phyloP scores from a whole-genome alignment of 495 filamentous ascomycete genomes.

The Neurospora sp. region DNA sequence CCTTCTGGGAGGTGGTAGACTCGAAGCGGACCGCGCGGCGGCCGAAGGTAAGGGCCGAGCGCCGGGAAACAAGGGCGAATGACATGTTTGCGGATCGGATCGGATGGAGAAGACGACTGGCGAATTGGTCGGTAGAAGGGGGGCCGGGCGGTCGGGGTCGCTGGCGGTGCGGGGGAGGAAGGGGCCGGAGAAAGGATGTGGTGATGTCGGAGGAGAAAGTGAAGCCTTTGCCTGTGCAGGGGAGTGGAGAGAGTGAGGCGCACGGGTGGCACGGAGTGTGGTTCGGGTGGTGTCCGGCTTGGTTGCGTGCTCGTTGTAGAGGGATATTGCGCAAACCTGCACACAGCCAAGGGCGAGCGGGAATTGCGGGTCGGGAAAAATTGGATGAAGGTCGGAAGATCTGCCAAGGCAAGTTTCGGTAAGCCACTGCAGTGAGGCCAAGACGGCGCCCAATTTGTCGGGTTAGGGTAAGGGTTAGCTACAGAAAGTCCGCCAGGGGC shows the following conservation, averaged over 20 bases:
- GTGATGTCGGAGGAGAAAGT: background rate
- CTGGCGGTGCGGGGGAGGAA: conserved; percentile 5
- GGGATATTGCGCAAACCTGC: conserved; percentile 19
- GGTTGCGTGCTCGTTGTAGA: conserved; percentile 1
- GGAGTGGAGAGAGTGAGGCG: background rate
- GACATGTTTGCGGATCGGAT: conserved; percentile 15
- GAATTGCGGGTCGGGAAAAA: conserved; percentile 17
- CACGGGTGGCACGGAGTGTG: background rate
- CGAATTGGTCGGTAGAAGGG: background rate
- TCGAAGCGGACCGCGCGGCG: conserved; percentile 40
- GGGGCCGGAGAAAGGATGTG: conserved; percentile 7
- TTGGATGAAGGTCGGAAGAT: conserved; percentile 24
- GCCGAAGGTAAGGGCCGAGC: conserved; percentile 27
- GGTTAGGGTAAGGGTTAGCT: background rate
- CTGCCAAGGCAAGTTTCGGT: conserved; percentile 19
- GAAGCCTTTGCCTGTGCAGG: background rate
- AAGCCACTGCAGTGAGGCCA: background rate
- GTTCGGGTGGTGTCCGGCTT: background rate
- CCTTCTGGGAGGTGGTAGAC: conserved; percentile 44
- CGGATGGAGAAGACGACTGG: background rate
- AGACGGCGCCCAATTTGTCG: background rate
- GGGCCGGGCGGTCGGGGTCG: conserved; percentile 1
- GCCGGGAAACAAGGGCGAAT: conserved; percentile 21
- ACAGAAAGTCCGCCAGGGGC: background rate
- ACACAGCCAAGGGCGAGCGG: conserved; percentile 1